A percentile compares a stretch with the other conserved stretches of the same genome.
These are phyloP conservation scores for Termitomyces sp. DNA, from an alignment of 768 basidiomycete genomes.

Conservation along the genomic window DNA sequence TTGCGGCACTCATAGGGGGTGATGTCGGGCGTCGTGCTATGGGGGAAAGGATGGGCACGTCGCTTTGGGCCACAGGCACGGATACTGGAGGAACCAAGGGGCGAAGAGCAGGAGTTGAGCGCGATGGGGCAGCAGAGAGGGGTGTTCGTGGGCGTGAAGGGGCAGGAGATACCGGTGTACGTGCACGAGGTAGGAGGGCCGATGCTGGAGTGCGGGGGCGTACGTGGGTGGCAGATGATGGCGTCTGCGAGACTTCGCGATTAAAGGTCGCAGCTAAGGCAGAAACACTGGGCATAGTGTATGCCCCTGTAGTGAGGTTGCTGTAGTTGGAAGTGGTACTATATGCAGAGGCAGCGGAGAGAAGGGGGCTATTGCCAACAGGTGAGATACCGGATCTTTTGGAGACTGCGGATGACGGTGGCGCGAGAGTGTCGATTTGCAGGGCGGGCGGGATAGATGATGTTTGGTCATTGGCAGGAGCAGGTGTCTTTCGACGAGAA, in stretches of 20 bases:
- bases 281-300: constrained; percentile 10
- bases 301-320: constrained; percentile 1
- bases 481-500: constrained; percentile 13
- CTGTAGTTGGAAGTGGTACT: constrained; percentile 9
- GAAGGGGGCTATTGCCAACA: constrained; percentile 13
- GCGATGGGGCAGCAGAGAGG: constrained; percentile 10
- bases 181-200: constrained; percentile 59
- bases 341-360: constrained; percentile 15
- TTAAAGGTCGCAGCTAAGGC: constrained; percentile 9
- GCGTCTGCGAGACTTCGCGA: constrained; percentile 7
- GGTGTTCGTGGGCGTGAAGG: constrained; percentile 16
- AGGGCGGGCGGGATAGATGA: not conserved
- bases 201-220: constrained; percentile 9
- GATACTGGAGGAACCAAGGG: constrained; percentile 20
- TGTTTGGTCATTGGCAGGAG: not conserved
- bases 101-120: constrained; percentile 10
- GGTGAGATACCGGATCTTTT: constrained; percentile 14
- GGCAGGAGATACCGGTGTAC: constrained; percentile 30
- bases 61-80: constrained; percentile 1
- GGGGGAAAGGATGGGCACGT: constrained; percentile 26
- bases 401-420: constrained; percentile 12
- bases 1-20: constrained; percentile 23
- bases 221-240: constrained; percentile 7
- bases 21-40: constrained; percentile 25
- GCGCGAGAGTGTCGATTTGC: constrained; percentile 11